Evolutionary conservation across 192 early-diverging fungal species (phyloP), one percentile per base, ranked within the genome.

Genomic region (Pilobolus umbonatus): DNA sequence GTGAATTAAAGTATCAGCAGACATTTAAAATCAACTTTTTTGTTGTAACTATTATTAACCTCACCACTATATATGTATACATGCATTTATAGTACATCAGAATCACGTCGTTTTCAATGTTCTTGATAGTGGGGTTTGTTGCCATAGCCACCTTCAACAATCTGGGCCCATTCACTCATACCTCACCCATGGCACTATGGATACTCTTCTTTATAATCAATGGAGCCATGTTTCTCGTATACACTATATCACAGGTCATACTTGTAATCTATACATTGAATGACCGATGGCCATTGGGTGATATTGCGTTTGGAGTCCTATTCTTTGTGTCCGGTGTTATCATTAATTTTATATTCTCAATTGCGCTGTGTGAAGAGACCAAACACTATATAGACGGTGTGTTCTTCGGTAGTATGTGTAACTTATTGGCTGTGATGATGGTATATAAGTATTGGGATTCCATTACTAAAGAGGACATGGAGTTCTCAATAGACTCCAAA

Each of bases 391-490:
- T 98, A 21, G 94, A 98, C 72, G 95, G 95, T 46, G 74, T 98
- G 74, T 98, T 98, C 81, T 96, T 96, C 80, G 89, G 89, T n/a
- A 87, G 84, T 1, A 91, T 93, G 39, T 87, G 83, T 60, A 95
- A 87, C 22, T 78, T 98, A 48, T 75, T 98, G 50, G 86, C 86
- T 31, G 93, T 98, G 43, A 96, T 98, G 95, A 95, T 98, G 92
- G 89, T 96, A 4, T 98, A 96, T 84, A 98, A 98, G 78, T 98
- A 93, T 78, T 98, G 95, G 95, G 95, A 98, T 65, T 88, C 86
- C 19, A 96, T 98, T 70, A 98, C 95, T 19, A 96, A 96, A 77
- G 95, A 98, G 65, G 95, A 96, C 64, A 78, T 96, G 32, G 95
- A 98, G 77, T 98, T 95, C 60, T 84, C 79, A 31, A 83, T 88